Evolutionary conservation across 192 early-diverging fungal genomes (phyloP), one percentile per base, ranked within the genome.

Genomic region (Backusella psychrophila): DNA sequence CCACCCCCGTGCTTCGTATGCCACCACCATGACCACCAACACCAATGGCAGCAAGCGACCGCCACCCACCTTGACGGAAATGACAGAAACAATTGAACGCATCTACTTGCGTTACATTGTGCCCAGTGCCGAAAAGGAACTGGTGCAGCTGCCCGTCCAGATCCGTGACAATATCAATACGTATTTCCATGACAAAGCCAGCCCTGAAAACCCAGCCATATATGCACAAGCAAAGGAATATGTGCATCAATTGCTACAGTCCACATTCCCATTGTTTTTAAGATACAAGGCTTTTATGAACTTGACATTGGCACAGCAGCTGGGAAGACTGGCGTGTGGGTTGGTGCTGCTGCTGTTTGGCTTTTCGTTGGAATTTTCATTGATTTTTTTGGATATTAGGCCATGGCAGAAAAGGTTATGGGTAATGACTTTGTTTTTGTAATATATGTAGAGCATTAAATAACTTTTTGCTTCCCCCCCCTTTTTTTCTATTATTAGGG

Each of bases 101-200:
- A 91, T 91, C 26, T 89, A 87, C 39, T 77, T 78, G 49, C 82
- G 83, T 41, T 91, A 90, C 49, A 80, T 91, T 23, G 81, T 82
- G 21, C 84, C 82, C 0, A 77, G 80, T 46, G 88, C 89, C 0
- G 86, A 86, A 67, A 87, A 86, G 66, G 83, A 85, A 34, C 66
- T 91, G 15, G 29, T 53, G 8, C 71, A 77, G 6, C 71, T 91
- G 34, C 87, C 90, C 1, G 53, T 35, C 0, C 21, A 63, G 1
- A 77, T 90, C 12, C 83, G 83, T 23, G 75, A 63, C 21, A 34
- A 31, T 15, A 84, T 84, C n/a, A 52, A 39, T n/a, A 19, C 65
- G 19, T 17, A 73, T 23, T 78, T 80, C 69, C 36, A 67, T 19
- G 34, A 59, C 19, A 82, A 78, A 33, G 41, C 39, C 34, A 70